Base-by-base conservation (phyloP, 2,329 filamentous ascomycete species). In the Byssothecium circinans region DNA sequence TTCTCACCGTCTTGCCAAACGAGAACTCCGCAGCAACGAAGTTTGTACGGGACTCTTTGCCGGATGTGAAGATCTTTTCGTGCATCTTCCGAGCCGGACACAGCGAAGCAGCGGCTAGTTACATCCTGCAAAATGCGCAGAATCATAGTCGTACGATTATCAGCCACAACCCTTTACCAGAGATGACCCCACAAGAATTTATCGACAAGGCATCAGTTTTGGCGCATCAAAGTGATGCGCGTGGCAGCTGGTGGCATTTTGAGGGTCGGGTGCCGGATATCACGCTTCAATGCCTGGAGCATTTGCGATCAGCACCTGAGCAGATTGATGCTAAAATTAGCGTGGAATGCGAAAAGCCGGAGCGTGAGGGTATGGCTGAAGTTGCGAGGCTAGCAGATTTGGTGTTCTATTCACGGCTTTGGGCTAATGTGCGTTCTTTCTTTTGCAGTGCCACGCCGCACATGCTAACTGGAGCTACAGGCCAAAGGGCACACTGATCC, bases 311-410 rank as follows among this genome's bases (percentile, higher is more conserved):
- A 2, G 37, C 18, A 3, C 29, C 46, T 61, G 35, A 60, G 60
- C 22, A 72, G 75, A 44, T 77, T 76, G 20, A 57, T 4, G 72
- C 76, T 38, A 76, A 60, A 38, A 73, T 89, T 62, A 90, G 86
- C 65, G 82, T 89, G 44, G 87, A 90, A 68, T 73, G 87, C 34
- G 87, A 90, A 71, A 89, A 88, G 64, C 86, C 86, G 2, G 77
- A 76, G 11, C 78, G 87, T 10, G 66, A 70, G 22, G 84, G 83
- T 2, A 74, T 89, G 45, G 70, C 75, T 41, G 74, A 80, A 22
- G 75, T 89, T 39, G 84, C 84, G 20, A 74, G 74, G 30, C 75
- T 79, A 56, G 86, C 85, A 19, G 83, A 89, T 61, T 78, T 88
- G 15, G 81, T 89, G n/a, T 88, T 89, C 65, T 89, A 86, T 70